Base-by-base conservation (phyloP, 2,329 filamentous ascomycete species). In the Curvularia eragrostidis region DNA sequence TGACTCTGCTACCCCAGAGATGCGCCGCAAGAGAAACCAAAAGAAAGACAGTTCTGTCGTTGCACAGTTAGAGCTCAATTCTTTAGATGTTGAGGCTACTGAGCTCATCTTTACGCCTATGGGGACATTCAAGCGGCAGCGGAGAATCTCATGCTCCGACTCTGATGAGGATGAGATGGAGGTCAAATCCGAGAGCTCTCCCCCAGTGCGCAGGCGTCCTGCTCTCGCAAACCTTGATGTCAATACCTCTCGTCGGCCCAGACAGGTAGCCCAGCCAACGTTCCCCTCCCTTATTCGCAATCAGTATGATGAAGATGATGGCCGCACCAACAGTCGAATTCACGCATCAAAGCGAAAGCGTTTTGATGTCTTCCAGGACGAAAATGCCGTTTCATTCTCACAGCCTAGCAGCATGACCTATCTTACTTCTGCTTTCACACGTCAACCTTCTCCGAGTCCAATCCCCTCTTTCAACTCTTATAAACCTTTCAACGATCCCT, bases 21-120 rank as follows among this genome's bases (percentile, higher is more conserved):
- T 90, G 82, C 89, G 87, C 66, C 84, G 88, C 44, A 91, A 87
- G 78, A 83, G 91, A 50, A 93, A 93, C 71, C 91, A 94, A 76
- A 87, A 89, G 67, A 94, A 94, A 74, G 86, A 89, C 52, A 83
- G 81, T n/a, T 88, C 86, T 1, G 87, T 91, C n/a, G 78, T 92
- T 21, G 81, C 85, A 54, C 84, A 85, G 57, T 87, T 94, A 75
- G 83, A 87, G 65, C 75, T 82, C 51, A 86, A 85, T 18, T 92
- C 90, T 0, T 81, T 83, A 62, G 80, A 82, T 2, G 85, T 92
- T 32, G 83, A 85, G 55, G 84, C 87, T 8, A 85, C 77, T 0
- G 90, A 93, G 76, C 78, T 85, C 21, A 85, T 92, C 48, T 89
- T 88, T 78, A 80, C 80, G 32, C 73, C 76, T 13, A 65, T 70